Percentiles rank a stretch among this genome's conserved stretches.
phyloP scores from a whole-genome alignment of 306 rosid species.

The Dryas octopetala region DNA sequence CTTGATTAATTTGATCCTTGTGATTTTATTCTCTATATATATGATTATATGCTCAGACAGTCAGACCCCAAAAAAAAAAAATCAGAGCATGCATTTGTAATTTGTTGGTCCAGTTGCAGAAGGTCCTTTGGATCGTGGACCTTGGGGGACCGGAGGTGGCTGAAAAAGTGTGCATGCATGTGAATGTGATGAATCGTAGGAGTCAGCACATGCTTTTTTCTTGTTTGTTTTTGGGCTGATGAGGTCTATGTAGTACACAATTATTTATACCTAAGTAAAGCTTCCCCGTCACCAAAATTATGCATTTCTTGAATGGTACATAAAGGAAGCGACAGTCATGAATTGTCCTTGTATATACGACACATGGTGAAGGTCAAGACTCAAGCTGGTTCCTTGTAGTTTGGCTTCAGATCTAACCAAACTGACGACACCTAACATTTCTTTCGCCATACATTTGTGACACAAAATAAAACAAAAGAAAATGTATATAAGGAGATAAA shows the following conservation, averaged over 20 bases:
- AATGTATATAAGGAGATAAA: too few species aligned
- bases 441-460: background rate
- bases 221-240: too few species aligned
- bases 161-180: background rate
- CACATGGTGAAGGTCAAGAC: background rate
- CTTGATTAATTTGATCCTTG: too few species aligned
- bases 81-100: too few species aligned
- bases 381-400: background rate
- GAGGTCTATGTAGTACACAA: background rate
- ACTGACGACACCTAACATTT: background rate
- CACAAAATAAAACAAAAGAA: background rate
- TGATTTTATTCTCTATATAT: too few species aligned
- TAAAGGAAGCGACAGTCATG: constrained; percentile 18
- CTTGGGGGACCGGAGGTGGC: background rate
- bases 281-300: background rate
- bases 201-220: too few species aligned
- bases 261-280: background rate
- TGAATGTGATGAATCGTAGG: background rate
- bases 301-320: constrained; percentile 29
- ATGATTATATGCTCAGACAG: too few species aligned
- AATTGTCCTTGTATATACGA: background rate
- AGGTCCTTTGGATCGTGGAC: too few species aligned
- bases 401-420: background rate
- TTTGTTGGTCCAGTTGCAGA: too few species aligned
- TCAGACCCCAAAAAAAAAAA: too few species aligned